These are phyloP conservation scores for Kwoniella botswanensis DNA, from an alignment of 768 basidiomycete species.

Conservation along the genomic window DNA sequence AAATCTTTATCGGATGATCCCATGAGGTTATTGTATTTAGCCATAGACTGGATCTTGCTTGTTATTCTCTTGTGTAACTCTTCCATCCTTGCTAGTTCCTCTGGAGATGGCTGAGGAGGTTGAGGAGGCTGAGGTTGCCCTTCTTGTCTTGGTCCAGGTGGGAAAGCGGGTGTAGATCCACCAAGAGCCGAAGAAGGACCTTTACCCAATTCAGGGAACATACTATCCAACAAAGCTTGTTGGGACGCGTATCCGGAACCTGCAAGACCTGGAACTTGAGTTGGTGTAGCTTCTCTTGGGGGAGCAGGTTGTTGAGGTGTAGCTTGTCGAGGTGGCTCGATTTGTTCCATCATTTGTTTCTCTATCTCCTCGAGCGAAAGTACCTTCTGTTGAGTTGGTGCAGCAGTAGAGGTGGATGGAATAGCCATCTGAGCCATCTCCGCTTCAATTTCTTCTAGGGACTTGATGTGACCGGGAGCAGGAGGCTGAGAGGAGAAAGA, in stretches of 20 bases:
- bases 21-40: constrained; percentile 59
- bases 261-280: constrained; percentile 29
- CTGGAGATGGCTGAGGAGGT: constrained; percentile 32
- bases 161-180: constrained; percentile 24
- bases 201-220: constrained; percentile 47
- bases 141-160: constrained; percentile 1
- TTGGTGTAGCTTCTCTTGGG: constrained; percentile 36
- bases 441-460: constrained; percentile 59
- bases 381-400: constrained; percentile 32
- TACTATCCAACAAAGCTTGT: constrained; percentile 53
- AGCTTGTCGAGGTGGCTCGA: constrained; percentile 27
- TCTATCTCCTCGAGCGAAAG: constrained; percentile 54
- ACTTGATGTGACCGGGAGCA: constrained; percentile 49
- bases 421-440: constrained; percentile 51
- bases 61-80: constrained; percentile 44
- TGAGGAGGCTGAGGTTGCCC: constrained; percentile 3
- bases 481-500: constrained; percentile 19
- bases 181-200: constrained; percentile 16
- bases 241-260: constrained; percentile 45
- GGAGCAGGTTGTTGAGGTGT: constrained; percentile 23
- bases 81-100: constrained; percentile 38
- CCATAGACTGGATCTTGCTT: constrained; percentile 54
- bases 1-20: constrained; percentile 84
- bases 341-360: constrained; percentile 48
- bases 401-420: constrained; percentile 1